Evolutionary conservation across 768 basidiomycete species (phyloP), one percentile per base, ranked within the genome.

Genomic region (Symmetrospora coprosmae): DNA sequence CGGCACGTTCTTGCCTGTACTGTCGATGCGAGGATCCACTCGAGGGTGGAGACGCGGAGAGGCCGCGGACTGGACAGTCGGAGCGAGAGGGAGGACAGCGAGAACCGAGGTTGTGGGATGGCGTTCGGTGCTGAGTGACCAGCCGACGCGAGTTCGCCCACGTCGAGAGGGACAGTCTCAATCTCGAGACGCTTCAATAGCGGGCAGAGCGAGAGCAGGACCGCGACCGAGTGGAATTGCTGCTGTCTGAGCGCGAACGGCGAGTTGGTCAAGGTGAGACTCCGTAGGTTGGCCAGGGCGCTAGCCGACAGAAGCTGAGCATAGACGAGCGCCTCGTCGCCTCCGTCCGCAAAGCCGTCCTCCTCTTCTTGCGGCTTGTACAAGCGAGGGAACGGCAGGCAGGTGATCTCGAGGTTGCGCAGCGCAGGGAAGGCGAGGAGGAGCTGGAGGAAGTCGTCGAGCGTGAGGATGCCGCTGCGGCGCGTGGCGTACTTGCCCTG

Each of bases 11-110:
- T 39, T 27, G 37, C 27, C 30, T 25, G 8, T 13, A 58, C 46
- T 27, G 55, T 58, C 9, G 23, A 28, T 5, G 43, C 21, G 27
- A 58, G 37, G 8, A 58, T 46, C 55, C 55, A 58, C n/a, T 43
- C 40, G 17, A 58, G 31, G 7, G 43, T 43, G 19, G 27, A 17
- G n/a, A 41, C 21, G n/a, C 46, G 14, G 27, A 58, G 3, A 2
- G 31, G 30, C 30, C 55, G 40, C 5, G 55, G 9, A 9, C 40
- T 28, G 40, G 40, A n/a, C 7, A 58, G 40, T 19, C 35, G n/a
- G 5, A 58, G 16, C 4, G 5, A 25, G 11, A 58, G 23, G 14
- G 39, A 43, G 11, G 27, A 30, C 11, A 58, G 43, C 33, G 39
- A 27, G 33, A 27, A 58, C 4, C 23, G 17, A 27, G 55, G 55